Evolutionary conservation across 306 rosid genomes (phyloP), one percentile per base, ranked within the genome.

Genomic region (Canavalia ensiformis): DNA sequence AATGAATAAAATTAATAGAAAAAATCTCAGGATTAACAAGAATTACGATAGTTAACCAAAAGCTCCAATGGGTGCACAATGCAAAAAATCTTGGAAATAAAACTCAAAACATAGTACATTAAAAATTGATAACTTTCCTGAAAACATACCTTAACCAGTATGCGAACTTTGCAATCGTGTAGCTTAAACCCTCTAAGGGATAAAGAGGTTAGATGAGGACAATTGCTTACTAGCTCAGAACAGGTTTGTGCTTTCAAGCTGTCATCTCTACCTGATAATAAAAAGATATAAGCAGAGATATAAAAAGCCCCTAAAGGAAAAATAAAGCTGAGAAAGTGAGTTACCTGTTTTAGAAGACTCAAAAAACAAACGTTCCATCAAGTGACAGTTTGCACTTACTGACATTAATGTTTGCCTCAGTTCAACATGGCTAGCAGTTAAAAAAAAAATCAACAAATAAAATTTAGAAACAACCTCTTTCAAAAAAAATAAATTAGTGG

Each of bases 111-210:
- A 66, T 18, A 18, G 67, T 10, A 74, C 50, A 69, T 25, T 67
- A 39, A 56, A 72, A 50, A 28, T 63, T 34, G 47, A 28, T 5
- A 69, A 37, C 44, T 79, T 80, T 62, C 65, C 54, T 9, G 46
- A 69, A 44, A 83, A 68, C 82, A 45, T 86, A 95, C 99, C 98
- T 95, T 95, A 80, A 95, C 82, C 77, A 95, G 90, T 79, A 84
- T 89, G 57, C 99, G 96, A 76, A 95, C 93, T 88, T 95, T 95
- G 65, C 72, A 85, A 88, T 95, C 99, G 29, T 93, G 98, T 83
- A 95, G 87, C 88, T 92, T 95, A 88, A 91, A 93, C 84, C 99
- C 99, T 88, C 98, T 88, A 50, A 95, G 97, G 68, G 98, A 91
- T 89, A 95, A 87, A 84, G 99, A 92, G 30, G 85, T 83, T 78